phyloP scores from a whole-genome alignment of 1,284 basidiomycete species.

The Heliocybe sulcata region DNA sequence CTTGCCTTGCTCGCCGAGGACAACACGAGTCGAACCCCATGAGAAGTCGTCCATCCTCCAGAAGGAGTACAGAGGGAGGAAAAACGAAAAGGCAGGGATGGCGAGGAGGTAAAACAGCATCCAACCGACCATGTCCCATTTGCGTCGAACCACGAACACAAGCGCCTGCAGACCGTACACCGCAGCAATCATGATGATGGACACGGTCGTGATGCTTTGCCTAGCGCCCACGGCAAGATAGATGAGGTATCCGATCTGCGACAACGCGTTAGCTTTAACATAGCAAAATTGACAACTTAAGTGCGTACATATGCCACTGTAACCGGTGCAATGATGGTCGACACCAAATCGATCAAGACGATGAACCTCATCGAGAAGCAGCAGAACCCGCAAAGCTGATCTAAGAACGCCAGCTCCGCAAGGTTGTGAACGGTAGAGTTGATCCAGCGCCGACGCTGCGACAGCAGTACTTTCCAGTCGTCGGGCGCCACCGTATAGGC shows the following conservation, averaged over 20 bases:
- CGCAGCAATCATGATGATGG: conserved; percentile 87
- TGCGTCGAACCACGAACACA: conserved; percentile 79
- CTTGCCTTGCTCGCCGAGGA: conserved; percentile 92
- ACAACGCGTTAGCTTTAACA: conserved; percentile 4
- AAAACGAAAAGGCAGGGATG: conserved; percentile 88
- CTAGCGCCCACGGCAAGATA: conserved; percentile 64
- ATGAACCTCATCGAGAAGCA: conserved; percentile 99
- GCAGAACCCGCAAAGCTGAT: conserved; percentile 94
- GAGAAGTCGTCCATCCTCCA: conserved; percentile 99
- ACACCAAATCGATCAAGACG: conserved; percentile 91
- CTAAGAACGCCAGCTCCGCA: conserved; percentile 86
- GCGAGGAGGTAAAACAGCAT: conserved; percentile 95
- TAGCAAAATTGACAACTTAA: neutral
- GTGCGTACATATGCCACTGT: conserved; percentile 86
- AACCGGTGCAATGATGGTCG: conserved; percentile 83
- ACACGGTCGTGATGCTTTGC: conserved; percentile 66
- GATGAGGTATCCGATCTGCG: conserved; percentile 83
- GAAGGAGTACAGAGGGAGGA: conserved; percentile 94
- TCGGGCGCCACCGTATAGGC: conserved; percentile 90
- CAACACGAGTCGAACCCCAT: conserved; percentile 93
- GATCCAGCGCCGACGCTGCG: conserved; percentile 98
- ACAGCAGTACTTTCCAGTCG: conserved; percentile 89
- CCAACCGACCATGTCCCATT: conserved; percentile 97
- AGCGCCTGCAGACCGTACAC: conserved; percentile 92
- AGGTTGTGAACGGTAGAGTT: conserved; percentile 98